Conservation (phyloP, 139 green algal species). For the Haematococcus lacustris region DNA sequence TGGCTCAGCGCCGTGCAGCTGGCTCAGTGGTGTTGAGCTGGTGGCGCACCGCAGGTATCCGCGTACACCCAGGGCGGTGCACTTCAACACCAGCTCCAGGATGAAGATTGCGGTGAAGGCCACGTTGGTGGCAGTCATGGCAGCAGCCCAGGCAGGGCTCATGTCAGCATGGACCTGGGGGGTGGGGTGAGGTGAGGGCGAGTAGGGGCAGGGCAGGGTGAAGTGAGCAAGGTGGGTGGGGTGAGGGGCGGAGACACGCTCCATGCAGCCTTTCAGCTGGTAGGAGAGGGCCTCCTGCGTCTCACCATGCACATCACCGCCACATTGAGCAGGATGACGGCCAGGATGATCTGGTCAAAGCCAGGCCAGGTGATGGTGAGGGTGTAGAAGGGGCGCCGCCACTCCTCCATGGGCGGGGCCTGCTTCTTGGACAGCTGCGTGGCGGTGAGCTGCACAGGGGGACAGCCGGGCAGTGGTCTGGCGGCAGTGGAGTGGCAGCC, state of each 20-base stretch:
- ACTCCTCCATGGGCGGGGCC: neutral
- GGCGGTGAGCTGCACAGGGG: conserved; percentile 16
- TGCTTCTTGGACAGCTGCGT: conserved; percentile 6
- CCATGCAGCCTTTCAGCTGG: neutral
- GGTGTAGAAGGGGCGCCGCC: neutral
- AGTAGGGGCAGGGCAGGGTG: too few relatives aligned
- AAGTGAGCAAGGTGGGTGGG: neutral
- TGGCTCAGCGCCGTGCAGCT: neutral
- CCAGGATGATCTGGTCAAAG: conserved; percentile 41
- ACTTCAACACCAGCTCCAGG: conserved; percentile 55
- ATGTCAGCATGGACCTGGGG: conserved; percentile 15
- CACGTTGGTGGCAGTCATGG: conserved; percentile 28
- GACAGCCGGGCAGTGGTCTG: too few relatives aligned
- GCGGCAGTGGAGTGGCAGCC: too few relatives aligned
- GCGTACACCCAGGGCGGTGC: conserved; percentile 1
- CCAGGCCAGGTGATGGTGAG: neutral
- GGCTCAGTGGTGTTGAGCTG: neutral
- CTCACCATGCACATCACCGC: neutral
- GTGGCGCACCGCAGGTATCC: neutral
- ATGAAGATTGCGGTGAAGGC: conserved; percentile 50
- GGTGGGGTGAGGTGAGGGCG: too few relatives aligned
- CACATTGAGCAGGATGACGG: conserved; percentile 51
- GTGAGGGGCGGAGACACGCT: neutral
- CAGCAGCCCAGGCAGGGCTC: conserved; percentile 9
- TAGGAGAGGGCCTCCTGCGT: neutral